phyloP scores from a whole-genome alignment of 192 early-diverging fungal species.

The Lobulomyces angularis region DNA sequence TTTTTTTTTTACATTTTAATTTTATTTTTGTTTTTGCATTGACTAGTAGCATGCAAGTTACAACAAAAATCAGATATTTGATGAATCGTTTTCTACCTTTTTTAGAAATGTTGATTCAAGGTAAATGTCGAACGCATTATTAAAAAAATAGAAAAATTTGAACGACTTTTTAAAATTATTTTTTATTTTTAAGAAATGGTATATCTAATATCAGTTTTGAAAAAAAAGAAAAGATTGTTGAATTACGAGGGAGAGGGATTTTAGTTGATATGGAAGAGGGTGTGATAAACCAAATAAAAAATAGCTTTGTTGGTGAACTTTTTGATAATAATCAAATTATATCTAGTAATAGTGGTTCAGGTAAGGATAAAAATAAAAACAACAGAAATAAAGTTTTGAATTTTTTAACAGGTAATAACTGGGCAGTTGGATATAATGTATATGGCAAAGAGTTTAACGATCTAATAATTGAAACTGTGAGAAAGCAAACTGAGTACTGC shows the following conservation, averaged over 20 bases:
- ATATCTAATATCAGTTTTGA: not conserved
- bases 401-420: not conserved
- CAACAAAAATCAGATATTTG: constrained; percentile 21
- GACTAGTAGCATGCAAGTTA: constrained; percentile 37
- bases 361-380: no score
- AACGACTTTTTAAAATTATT: constrained; percentile 6
- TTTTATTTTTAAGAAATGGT: constrained; percentile 23
- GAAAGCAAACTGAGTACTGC: constrained; percentile 37
- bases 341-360: constrained; percentile 26
- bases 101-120: constrained; percentile 29
- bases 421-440: constrained; percentile 35
- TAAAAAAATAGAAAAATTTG: not conserved
- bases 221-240: not conserved
- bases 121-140: constrained; percentile 4
- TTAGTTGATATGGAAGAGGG: constrained; percentile 49
- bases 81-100: constrained; percentile 38
- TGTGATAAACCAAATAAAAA: constrained; percentile 29
- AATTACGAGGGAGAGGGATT: constrained; percentile 19
- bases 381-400: constrained; percentile 30
- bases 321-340: constrained; percentile 34
- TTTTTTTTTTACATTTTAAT: no score
- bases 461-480: constrained; percentile 24
- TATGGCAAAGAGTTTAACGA: constrained; percentile 31
- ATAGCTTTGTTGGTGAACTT: constrained; percentile 19
- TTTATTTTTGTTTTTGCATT: no score